A percentile compares a stretch with the other conserved stretches of the same genome.
These are phyloP conservation scores for Ophiostoma perfectum DNA, from an alignment of 2,329 filamentous ascomycete species.

Conservation along the genomic window DNA sequence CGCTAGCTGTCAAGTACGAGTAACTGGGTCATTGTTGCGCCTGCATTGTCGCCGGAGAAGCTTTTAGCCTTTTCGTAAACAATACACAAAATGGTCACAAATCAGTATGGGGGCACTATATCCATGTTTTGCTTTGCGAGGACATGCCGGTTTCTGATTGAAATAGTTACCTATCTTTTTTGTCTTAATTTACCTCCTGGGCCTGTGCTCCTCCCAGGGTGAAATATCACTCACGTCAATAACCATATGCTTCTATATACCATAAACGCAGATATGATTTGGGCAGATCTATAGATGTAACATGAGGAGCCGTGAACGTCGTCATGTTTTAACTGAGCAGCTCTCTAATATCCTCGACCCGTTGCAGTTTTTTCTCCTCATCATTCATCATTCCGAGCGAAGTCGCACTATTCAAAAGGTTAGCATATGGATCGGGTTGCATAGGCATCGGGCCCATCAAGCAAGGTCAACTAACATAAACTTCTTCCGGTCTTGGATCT, in stretches of 20 bases:
- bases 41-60: background rate
- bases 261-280: background rate
- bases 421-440: background rate
- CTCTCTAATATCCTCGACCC: constrained; percentile 92
- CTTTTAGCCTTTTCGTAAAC: background rate
- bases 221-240: background rate
- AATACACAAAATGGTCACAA: background rate
- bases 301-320: background rate
- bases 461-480: constrained; percentile 62
- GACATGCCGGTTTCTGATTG: background rate
- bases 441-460: background rate
- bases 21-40: background rate
- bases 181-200: background rate
- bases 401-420: constrained; percentile 60
- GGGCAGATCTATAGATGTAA: background rate
- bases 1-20: constrained; percentile 21
- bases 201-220: background rate
- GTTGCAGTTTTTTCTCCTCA: constrained; percentile 82
- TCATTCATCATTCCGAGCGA: constrained; percentile 92
- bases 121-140: background rate
- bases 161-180: background rate
- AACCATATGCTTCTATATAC: too few species aligned
- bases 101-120: too few species aligned
- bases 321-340: constrained; percentile 56
- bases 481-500: constrained; percentile 91